Evolutionary conservation across 2,329 filamentous ascomycete species (phyloP).

Genomic region (Grosmannia clavigera): DNA sequence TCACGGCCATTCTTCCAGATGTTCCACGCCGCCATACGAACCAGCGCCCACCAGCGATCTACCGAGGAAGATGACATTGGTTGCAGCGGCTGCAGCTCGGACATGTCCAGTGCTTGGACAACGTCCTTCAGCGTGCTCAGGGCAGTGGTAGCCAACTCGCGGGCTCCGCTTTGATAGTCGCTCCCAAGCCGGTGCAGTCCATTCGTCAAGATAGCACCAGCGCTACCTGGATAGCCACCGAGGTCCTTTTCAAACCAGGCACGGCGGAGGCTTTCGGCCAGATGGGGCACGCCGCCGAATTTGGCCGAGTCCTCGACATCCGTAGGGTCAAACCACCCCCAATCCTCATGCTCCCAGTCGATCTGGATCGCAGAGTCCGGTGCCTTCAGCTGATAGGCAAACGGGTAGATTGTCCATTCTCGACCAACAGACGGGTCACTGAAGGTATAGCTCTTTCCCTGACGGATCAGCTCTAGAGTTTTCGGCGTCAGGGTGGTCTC

Average conservation of each 20-base stretch:
- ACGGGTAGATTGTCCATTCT: slow-evolving; percentile 52
- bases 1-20: slow-evolving; percentile 54
- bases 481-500: slow-evolving; percentile 42
- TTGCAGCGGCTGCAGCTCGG: not conserved
- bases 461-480: slow-evolving; percentile 37
- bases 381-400: slow-evolving; percentile 40
- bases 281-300: slow-evolving; percentile 41
- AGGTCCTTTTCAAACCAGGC: slow-evolving; percentile 47
- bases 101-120: slow-evolving; percentile 20
- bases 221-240: slow-evolving; percentile 20
- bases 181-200: slow-evolving; percentile 37
- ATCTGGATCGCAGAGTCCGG: slow-evolving; percentile 34
- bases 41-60: slow-evolving; percentile 40
- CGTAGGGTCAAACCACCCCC: slow-evolving; percentile 43
- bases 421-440: slow-evolving; percentile 37
- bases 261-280: slow-evolving; percentile 44
- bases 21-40: slow-evolving; percentile 48
- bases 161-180: slow-evolving; percentile 47
- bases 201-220: slow-evolving; percentile 30
- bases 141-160: slow-evolving; percentile 42
- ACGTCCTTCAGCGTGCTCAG: slow-evolving; percentile 37
- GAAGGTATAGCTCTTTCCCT: slow-evolving; percentile 47
- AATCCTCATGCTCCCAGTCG: slow-evolving; percentile 51
- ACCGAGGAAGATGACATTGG: slow-evolving; percentile 5
- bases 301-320: slow-evolving; percentile 31